phyloP scores from a whole-genome alignment of 768 basidiomycete species.

The Kwoniella dendrophila region DNA sequence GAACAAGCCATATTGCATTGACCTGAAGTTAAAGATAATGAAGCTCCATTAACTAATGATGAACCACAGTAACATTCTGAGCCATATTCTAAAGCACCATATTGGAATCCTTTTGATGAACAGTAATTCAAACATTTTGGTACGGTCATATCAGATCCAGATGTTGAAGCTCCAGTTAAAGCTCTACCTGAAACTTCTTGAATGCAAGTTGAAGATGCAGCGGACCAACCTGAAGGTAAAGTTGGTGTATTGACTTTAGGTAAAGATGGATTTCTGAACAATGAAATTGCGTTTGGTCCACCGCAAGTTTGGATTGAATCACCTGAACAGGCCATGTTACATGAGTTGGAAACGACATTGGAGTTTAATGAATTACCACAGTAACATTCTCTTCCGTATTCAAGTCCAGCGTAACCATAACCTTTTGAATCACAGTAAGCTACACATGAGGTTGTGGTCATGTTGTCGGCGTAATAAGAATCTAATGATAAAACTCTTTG shows the following conservation, averaged over 20 bases:
- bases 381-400: constrained; percentile 36
- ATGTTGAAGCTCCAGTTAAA: constrained; percentile 10
- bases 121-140: constrained; percentile 31
- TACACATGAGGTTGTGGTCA: constrained; percentile 32
- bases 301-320: constrained; percentile 30
- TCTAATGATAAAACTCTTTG: constrained; percentile 19
- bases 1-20: constrained; percentile 37
- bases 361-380: constrained; percentile 33
- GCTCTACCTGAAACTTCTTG: constrained; percentile 30
- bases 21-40: constrained; percentile 22
- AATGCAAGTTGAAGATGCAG: constrained; percentile 27
- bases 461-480: constrained; percentile 7
- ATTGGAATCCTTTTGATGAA: constrained; percentile 21
- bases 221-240: constrained; percentile 36
- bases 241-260: constrained; percentile 16
- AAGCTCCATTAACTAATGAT: constrained; percentile 31
- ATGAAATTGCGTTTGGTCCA: constrained; percentile 30
- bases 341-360: constrained; percentile 24
- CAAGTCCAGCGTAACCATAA: constrained; percentile 25
- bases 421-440: constrained; percentile 19
- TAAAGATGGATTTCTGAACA: constrained; percentile 28
- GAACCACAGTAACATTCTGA: constrained; percentile 35
- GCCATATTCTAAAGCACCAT: constrained; percentile 36
- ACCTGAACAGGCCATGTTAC: constrained; percentile 45
- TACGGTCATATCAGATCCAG: constrained; percentile 31